These are phyloP conservation scores for Lodderomyces beijingensis DNA, from an alignment of 1,139 yeast species.

Conservation along the genomic window DNA sequence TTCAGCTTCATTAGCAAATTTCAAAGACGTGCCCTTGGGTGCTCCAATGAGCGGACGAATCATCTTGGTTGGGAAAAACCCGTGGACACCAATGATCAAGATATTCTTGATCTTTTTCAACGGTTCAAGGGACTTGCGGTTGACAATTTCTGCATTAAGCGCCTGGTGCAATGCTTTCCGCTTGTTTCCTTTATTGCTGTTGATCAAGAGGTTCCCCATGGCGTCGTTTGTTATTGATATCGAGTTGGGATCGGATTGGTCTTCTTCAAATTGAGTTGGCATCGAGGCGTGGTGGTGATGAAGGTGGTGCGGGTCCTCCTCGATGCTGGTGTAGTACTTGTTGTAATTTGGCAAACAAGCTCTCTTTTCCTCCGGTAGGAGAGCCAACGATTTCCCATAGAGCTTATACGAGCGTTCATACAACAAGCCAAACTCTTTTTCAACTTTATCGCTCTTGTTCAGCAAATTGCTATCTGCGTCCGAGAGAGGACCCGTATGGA, in stretches of 20 bases:
- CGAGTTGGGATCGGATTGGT: slow-evolving; percentile 27
- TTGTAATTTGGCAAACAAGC: slow-evolving; percentile 44
- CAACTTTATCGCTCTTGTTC: slow-evolving; percentile 20
- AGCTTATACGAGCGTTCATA: slow-evolving; percentile 39
- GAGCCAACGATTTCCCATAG: slow-evolving; percentile 38
- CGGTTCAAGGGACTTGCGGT: slow-evolving; percentile 29
- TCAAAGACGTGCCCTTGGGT: slow-evolving; percentile 88
- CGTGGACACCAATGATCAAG: slow-evolving; percentile 89
- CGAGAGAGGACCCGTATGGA: slow-evolving; percentile 28
- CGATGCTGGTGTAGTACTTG: slow-evolving; percentile 20
- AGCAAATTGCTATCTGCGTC: slow-evolving; percentile 11
- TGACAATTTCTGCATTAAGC: slow-evolving; percentile 23
- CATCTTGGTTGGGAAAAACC: slow-evolving; percentile 86
- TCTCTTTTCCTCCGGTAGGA: slow-evolving; percentile 34
- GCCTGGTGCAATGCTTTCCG: slow-evolving; percentile 10
- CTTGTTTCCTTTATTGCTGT: slow-evolving; percentile 16
- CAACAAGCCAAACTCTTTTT: slow-evolving; percentile 32
- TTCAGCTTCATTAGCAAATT: slow-evolving; percentile 86
- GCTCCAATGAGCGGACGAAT: slow-evolving; percentile 84
- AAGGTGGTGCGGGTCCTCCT: not conserved
- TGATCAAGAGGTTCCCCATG: slow-evolving; percentile 42
- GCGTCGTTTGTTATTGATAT: slow-evolving; percentile 42
- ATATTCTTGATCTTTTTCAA: slow-evolving; percentile 45
- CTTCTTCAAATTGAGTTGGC: slow-evolving; percentile 26
- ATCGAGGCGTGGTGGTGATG: too few species aligned